Base-by-base conservation (phyloP, 225 moss, liverwort and hornwort genomes). In the Neckera pumila region DNA sequence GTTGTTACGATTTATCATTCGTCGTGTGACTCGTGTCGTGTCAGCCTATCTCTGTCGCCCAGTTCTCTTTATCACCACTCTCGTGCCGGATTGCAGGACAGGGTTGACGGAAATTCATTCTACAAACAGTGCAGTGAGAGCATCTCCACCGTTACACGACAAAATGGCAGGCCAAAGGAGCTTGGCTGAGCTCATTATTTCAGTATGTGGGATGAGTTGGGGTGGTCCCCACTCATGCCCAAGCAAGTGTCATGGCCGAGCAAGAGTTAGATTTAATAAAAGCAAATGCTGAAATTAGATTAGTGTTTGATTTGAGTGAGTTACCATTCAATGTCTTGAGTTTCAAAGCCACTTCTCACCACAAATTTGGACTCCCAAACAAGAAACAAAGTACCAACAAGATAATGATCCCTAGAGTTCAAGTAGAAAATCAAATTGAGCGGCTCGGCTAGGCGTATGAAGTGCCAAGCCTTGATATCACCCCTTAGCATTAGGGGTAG, bases 341-440 rank as follows among this genome's bases (percentile, higher is more conserved):
- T 23, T 67, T 0, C 0, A 1, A 1, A 69, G 4, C 7, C 2
- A 38, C 0, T 67, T 2, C 3, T n/a, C 4, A 22, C 4, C 0
- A 38, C 3, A 13, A 38, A 38, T 38, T 13, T 22, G 7, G 21
- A n/a, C 2, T 66, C 6, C 12, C 0, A 22, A 0, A n/a, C 4
- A 23, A 69, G 17, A 69, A 38, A 13, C 4, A 22, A 23, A 38
- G 0, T 69, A 21, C 1, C 7, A 0, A 22, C 1, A 38, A n/a
- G 13, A 38, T 0, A 47, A 23, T 69, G 23, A 4, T 69, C 7
- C 1, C 1, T 0, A 13, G 0, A 38, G 25, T 70, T 40, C 14
- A 70, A 40, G 8, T 8, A 25, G 14, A 40, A 40, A 14, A 1
- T 14, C 40, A 40, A 70, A 13, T 8, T 38, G 4, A 23, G 3